Percentiles rank a stretch among this genome's conserved stretches.
These are phyloP conservation scores for Panellus pusillus DNA, from an alignment of 768 basidiomycete species.

Conservation along the genomic window DNA sequence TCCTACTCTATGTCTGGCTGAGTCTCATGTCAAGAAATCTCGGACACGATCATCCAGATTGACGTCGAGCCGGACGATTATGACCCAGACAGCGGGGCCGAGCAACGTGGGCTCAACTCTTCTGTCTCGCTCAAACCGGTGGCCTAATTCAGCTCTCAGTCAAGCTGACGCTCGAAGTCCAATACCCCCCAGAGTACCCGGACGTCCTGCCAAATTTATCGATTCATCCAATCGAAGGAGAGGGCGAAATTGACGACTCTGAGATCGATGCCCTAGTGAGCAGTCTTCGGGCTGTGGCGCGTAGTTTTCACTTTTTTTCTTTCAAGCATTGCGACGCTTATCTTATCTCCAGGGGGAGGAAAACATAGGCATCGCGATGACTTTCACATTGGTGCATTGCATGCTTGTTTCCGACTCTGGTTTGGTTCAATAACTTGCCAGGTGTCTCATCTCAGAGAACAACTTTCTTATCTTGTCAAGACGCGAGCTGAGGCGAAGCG, in stretches of 20 bases:
- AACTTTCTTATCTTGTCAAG: slow-evolving; percentile 63
- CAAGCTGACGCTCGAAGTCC: slow-evolving; percentile 66
- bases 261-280: slow-evolving; percentile 57
- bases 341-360: slow-evolving; percentile 63
- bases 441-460: slow-evolving; percentile 78
- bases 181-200: slow-evolving; percentile 83
- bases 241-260: slow-evolving; percentile 56
- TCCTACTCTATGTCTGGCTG: slow-evolving; percentile 38
- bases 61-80: slow-evolving; percentile 77
- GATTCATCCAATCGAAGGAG: slow-evolving; percentile 61
- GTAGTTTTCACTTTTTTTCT: slow-evolving; percentile 24
- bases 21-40: slow-evolving; percentile 71
- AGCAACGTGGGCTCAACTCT: slow-evolving; percentile 45
- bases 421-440: no score
- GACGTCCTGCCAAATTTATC: slow-evolving; percentile 75
- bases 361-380: slow-evolving; percentile 96
- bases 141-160: slow-evolving; percentile 47
- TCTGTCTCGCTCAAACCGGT: slow-evolving; percentile 14
- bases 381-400: slow-evolving; percentile 70
- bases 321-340: slow-evolving; percentile 8
- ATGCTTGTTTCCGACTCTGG: no score
- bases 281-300: slow-evolving; percentile 57
- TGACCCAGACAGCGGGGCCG: slow-evolving; percentile 60
- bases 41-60: slow-evolving; percentile 79
- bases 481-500: slow-evolving; percentile 54